These are phyloP conservation scores for Aphanomyces astaci DNA, from an alignment of 352 stramenopile species.

Conservation along the genomic window DNA sequence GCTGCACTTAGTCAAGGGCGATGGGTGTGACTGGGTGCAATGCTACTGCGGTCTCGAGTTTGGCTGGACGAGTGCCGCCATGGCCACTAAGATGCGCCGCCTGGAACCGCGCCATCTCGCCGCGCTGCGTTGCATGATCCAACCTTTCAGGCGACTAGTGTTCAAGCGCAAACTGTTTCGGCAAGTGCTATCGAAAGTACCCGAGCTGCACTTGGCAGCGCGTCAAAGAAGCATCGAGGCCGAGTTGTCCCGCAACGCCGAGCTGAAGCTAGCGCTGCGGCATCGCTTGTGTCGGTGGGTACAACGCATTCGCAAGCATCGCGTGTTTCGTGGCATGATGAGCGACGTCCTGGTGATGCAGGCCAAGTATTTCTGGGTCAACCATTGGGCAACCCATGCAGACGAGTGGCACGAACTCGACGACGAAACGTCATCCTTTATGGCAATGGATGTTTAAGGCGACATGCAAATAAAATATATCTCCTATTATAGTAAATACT, in stretches of 20 bases:
- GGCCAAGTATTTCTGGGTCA: background rate
- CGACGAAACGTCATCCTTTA: background rate
- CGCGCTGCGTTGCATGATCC: background rate
- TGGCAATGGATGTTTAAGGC: background rate
- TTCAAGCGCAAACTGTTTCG: background rate
- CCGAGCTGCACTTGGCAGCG: background rate
- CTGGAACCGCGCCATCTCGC: background rate
- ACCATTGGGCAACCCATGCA: background rate
- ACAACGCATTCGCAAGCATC: background rate
- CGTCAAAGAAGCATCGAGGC: background rate
- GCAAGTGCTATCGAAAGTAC: background rate
- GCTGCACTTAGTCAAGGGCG: constrained; percentile 9
- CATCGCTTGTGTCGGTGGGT: background rate
- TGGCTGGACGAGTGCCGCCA: background rate
- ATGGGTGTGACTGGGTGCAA: constrained; percentile 13
- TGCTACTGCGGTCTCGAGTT: constrained; percentile 8
- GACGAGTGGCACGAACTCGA: background rate
- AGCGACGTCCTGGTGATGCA: background rate
- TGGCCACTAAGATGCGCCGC: background rate
- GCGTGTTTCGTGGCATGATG: background rate
- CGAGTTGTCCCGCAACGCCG: background rate
- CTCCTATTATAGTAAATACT: no score
- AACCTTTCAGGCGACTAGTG: background rate
- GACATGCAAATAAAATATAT: background rate
- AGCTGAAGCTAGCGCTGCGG: background rate